Conservation (phyloP, 169 alveolate genomes). For the Eimeria brunetti region DNA sequence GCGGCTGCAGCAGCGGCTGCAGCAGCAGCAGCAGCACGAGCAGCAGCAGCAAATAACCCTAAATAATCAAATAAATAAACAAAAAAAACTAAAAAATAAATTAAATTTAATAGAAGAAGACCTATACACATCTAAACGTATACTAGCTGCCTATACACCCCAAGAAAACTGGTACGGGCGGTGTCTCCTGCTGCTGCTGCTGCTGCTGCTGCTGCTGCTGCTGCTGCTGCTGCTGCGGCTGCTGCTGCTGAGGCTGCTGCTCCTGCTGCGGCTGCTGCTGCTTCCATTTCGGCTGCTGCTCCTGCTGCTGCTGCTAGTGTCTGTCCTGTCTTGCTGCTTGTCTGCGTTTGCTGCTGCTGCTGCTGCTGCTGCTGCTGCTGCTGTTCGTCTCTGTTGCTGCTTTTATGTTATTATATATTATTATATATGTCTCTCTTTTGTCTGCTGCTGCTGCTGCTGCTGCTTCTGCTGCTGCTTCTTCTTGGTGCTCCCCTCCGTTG, state of each 20-base stretch:
- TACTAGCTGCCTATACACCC: not conserved
- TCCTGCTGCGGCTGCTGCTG: too few species aligned
- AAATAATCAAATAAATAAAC: not conserved
- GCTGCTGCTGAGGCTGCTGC: too few species aligned
- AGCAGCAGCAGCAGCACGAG: not conserved
- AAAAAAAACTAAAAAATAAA: not conserved
- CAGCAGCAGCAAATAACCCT: not conserved
- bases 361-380: not conserved
- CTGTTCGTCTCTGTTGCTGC: not conserved
- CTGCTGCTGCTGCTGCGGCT: too few species aligned
- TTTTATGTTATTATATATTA: too few species aligned
- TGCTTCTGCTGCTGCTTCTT: too few species aligned
- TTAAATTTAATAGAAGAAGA: not conserved
- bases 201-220: too few species aligned
- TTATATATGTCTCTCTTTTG: too few species aligned
- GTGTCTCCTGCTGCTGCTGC: too few species aligned
- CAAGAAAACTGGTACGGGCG: not conserved
- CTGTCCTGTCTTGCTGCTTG: too few species aligned
- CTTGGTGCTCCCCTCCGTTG: too few species aligned
- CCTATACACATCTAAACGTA: not conserved
- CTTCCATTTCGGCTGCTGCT: too few species aligned
- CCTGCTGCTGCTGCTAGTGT: too few species aligned
- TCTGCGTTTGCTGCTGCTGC: not conserved
- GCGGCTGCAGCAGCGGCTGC: not conserved
- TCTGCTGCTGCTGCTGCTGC: not conserved